Conservation (phyloP, 306 rosid genomes). For the Sicyos baderoa region DNA sequence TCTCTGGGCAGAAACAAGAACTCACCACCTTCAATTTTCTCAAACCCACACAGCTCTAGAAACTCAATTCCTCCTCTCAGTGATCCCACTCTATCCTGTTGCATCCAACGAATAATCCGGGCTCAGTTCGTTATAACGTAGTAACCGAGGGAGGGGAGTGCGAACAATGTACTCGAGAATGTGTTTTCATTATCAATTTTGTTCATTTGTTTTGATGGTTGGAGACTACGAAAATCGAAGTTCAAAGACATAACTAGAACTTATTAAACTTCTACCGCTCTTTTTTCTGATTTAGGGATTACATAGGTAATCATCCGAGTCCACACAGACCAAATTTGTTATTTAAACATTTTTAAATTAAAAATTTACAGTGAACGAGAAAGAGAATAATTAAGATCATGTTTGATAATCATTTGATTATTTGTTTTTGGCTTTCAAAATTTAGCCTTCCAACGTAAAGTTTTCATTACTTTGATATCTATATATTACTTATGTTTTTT, state of each 20-base stretch:
- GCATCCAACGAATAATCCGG: not conserved
- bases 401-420: no score
- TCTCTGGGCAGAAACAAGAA: conserved; percentile 60
- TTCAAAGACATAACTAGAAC: not conserved
- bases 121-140: not conserved
- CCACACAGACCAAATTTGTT: not conserved
- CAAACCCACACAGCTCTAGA: conserved; percentile 88
- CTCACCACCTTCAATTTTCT: conserved; percentile 60
- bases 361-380: not conserved
- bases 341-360: not conserved
- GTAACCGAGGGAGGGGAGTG: not conserved
- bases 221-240: no score
- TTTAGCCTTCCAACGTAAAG: no score
- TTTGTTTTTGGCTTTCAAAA: no score
- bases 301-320: not conserved
- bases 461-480: no score
- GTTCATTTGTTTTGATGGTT: not conserved
- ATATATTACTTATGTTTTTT: no score
- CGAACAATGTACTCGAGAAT: not conserved
- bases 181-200: not conserved
- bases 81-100: conserved; percentile 90
- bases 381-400: not conserved
- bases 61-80: conserved; percentile 75
- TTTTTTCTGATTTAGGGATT: no score
- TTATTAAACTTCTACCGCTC: not conserved